Evolutionary conservation across 805 yeast species (phyloP), one percentile per base, ranked within the genome.

Genomic region (Maudiozyma barnettii): DNA sequence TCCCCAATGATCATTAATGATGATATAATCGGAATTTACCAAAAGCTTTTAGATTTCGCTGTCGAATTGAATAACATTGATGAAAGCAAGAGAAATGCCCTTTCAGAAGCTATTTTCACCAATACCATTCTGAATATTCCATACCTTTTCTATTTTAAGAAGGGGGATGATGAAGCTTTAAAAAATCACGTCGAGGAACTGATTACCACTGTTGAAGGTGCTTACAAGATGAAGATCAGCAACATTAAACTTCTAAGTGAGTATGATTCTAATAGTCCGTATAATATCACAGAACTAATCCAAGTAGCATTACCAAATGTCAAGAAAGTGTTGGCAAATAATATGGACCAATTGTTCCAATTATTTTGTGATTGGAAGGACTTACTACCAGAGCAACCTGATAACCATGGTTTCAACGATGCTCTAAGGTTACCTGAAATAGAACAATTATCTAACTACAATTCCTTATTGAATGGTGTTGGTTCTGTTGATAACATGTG

Each of bases 31-130:
- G 68, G 65, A 33, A 63, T 85, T 5, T 75, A 79, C 55, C 70
- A 65, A 45, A 78, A 75, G 50, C 70, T 87, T 22, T 64, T 86
- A 49, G 66, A 69, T 4, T 57, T 75, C 33, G 77, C 90, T 1
- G 70, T 79, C 39, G 79, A 74, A 2, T 66, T 84, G 48, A 86
- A 82, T 59, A 51, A 60, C 4, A n/a, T 45, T 1, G 52, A 50
- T 5, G 39, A 64, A 31, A 50, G 61, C 36, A 61, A 61, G 26
- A 74, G 89, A 62, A 71, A 67, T 44, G 78, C 83, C 2, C 64
- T 82, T 41, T 86, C 85, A 4, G 88, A 86, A 60, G 79, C 82
- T 43, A 63, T 88, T 16, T 85, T 67, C 59, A 81, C 78, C 54
- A 78, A 78, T 53, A 76, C 79, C 1, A 64, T 83, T 45, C 60